phyloP scores from a whole-genome alignment of 495 filamentous ascomycete genomes.

The Penicillium lagena region DNA sequence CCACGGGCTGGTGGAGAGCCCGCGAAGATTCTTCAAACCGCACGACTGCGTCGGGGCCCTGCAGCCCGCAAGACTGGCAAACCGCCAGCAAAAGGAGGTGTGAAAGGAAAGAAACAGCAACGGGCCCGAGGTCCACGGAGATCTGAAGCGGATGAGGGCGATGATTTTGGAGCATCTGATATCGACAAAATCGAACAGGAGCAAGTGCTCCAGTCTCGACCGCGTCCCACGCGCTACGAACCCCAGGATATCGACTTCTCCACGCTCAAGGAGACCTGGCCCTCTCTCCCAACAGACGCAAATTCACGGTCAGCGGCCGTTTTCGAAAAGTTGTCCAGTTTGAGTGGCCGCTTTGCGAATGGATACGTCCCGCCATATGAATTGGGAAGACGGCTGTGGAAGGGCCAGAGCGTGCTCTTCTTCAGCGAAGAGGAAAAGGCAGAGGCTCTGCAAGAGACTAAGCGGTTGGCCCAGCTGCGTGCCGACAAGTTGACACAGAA shows the following conservation, averaged over 20 bases:
- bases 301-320: constrained; percentile 25
- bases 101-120: constrained; percentile 2
- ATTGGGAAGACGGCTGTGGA: constrained; percentile 33
- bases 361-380: constrained; percentile 34
- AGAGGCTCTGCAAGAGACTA: constrained; percentile 28
- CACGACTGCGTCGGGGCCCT: constrained; percentile 12
- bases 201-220: constrained; percentile 21
- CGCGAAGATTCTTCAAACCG: constrained; percentile 28
- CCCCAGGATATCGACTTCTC: constrained; percentile 23
- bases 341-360: constrained; percentile 31
- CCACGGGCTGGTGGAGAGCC: constrained; percentile 19
- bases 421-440: constrained; percentile 30
- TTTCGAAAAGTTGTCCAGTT: constrained; percentile 27
- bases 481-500: constrained; percentile 37
- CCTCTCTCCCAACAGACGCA: constrained; percentile 28
- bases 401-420: constrained; percentile 37
- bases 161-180: constrained; percentile 12
- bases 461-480: constrained; percentile 27
- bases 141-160: constrained; percentile 16
- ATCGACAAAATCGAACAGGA: constrained; percentile 30
- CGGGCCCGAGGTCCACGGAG: constrained; percentile 5
- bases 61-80: background rate
- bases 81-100: too few relatives aligned
- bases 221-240: constrained; percentile 27
- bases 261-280: constrained; percentile 35